Base-by-base conservation (phyloP, 2,329 filamentous ascomycete genomes). In the Pseudogymnoascus sp. region DNA sequence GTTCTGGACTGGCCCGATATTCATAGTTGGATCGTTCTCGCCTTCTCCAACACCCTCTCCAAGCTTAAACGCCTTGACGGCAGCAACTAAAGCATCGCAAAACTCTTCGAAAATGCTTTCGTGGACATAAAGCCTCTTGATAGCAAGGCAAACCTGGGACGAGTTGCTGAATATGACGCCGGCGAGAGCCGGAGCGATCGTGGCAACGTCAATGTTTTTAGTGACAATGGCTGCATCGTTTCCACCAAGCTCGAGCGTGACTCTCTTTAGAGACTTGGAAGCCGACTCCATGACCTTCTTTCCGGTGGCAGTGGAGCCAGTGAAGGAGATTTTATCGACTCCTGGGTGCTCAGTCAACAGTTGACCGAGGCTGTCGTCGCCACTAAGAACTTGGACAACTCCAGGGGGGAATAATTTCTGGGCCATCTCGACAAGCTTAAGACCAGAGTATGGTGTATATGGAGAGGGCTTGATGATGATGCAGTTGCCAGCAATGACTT, bases 81-180 rank as follows among this genome's bases (percentile, higher is more conserved):
- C 85, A 21, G 76, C 69, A 7, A 80, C 75, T 47, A 82, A 68
- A 2, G 75, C 78, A 2, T 75, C 73, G 2, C 80, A 73, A 73
- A 87, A 87, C 26, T 76, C 68, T 26, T 84, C 82, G 69, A 84
- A 86, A 59, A 87, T 80, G 1, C 74, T 76, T 67, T 84, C 82
- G 68, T 87, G 85, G 1, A 87, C 79, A 68, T 84, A 87, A 50
- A 87, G 73, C 0, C 84, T 77, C 73, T 87, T 87, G 59, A 79
- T 79, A 60, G 78, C 78, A 31, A 84, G 76, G 70, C 82, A 84
- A 62, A 84, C 78, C 69, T 84, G 82, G 6, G 81, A 79, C 0
- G 79, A 79, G 69, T 83, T 80, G 62, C 82, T 76, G 66, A 84
- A 82, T 8, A 77, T 77, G 7, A 78, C 75, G 17, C 76, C 9